Base-by-base conservation (phyloP, 2,329 filamentous ascomycete genomes). In the Keithomyces neogunnii region DNA sequence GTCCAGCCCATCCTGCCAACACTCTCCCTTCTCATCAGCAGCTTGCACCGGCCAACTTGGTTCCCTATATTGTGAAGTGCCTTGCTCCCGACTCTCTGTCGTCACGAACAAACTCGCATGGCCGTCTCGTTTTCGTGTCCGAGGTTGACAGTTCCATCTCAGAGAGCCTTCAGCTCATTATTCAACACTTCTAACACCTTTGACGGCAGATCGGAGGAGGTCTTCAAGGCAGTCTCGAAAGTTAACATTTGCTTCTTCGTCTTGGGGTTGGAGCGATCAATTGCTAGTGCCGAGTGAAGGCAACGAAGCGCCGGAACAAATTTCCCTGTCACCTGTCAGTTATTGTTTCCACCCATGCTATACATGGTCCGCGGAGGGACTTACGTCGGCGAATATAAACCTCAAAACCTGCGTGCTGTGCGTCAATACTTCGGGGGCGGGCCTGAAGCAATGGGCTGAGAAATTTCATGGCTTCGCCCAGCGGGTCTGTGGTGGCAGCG, bases 391-490 rank as follows among this genome's bases (percentile, higher is more conserved):
- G 80, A 53, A 95, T 76, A 65, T 89, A 91, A 19, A 99, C 86
- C 71, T 97, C 91, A 61, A 96, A 97, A 4, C 90, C 93, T 49
- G 85, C 81, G 57, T 85, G 78, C 69, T 99, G 93, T 28, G 81
- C 88, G 55, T 93, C 83, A 46, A 95, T 80, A 64, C 84, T 88
- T 72, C 86, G 82, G 2, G 90, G 85, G 62, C 84, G 91, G 62
- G 85, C 86, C 66, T 96, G 86, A 53, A 99, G 76, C 60, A 99
- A 73, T 3, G 88, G 90, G 13, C 70, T 75, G 51, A 99, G 69
- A 66, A 93, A 96, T 67, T 92, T 95, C 75, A 89, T 86, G 3
- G 89, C 89, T 62, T 93, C 90, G 46, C 83, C 84, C 44, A 99
- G 71, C 7, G 93, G 92, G 51, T 93, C 85, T 52, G 84, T 79